Base-by-base conservation (phyloP, 148 eudicot species). In the Amaranthus hypochondriacus region DNA sequence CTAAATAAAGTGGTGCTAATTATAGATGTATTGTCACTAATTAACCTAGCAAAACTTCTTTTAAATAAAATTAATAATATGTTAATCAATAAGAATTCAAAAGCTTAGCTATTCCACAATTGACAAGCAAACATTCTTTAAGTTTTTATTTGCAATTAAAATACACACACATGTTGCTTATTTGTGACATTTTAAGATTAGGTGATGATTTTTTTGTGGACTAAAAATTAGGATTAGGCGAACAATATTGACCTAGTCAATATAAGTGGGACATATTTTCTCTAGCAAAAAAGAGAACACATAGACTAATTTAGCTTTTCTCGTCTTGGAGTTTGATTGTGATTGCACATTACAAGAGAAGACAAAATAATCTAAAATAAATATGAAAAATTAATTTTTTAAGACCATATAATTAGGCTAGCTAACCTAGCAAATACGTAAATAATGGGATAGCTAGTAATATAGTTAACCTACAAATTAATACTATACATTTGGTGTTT, bases 181-280 rank as follows among this genome's bases (percentile, higher is more conserved):
- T 48, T 48, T 9, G 44, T 39, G 48, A 62, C 48, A 3, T 47
- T 0, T 62, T 9, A 62, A 62, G 66, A 62, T 42, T 9, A 62
- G 66, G 11, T 48, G 39, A 28, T 28, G 39, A 28, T 28, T 28
- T 28, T 28, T 28, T 28, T 28, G 39, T 28, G 39, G 39, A 28
- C 39, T 28, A 28, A 28, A 28, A 62, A 39, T 39, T 42, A 7
- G 48, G 6, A 39, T 47, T 62, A 62, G 66, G 49, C 66, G 48
- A 62, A 62, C 66, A 14, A 62, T 62, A 62, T 62, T 14, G 5
- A 62, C 11, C 4, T 62, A 62, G 66, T 62, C 66, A 62, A 62
- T 42, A 62, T 5, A 42, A 47, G n/a, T 9, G 66, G 44, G 44
- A 21, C 10, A 8, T 43, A 62, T 42, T 62, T 14, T 39, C 42